A percentile compares a stretch with the other conserved stretches of the same genome.
phyloP scores from a whole-genome alignment of 805 yeast species.

The Lachancea sp. region DNA sequence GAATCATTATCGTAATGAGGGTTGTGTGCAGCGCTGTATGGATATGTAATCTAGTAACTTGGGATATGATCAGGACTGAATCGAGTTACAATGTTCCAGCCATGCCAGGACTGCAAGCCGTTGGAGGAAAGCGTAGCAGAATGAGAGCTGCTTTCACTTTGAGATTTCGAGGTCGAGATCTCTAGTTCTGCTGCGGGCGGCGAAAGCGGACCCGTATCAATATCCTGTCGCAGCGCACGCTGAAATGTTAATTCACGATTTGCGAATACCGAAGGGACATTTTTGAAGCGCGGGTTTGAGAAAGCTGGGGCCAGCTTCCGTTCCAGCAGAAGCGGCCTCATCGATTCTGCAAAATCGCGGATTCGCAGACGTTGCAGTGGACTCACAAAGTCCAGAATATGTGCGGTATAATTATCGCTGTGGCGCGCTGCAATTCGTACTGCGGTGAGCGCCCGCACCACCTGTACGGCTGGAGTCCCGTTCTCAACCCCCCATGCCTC shows the following conservation, averaged over 20 bases:
- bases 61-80: constrained; percentile 5
- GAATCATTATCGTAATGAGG: neutral
- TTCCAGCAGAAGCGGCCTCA: constrained; percentile 16
- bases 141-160: neutral
- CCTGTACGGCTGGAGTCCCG: constrained; percentile 7
- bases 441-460: neutral
- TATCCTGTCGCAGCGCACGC: constrained; percentile 7
- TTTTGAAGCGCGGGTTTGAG: constrained; percentile 10
- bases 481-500: constrained; percentile 34
- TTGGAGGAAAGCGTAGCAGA: neutral
- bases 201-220: neutral
- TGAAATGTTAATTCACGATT: constrained; percentile 12
- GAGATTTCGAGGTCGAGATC: neutral
- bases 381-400: constrained; percentile 8
- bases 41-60: constrained; percentile 1
- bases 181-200: neutral
- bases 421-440: neutral
- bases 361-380: constrained; percentile 12
- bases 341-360: constrained; percentile 13
- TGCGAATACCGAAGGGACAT: constrained; percentile 17
- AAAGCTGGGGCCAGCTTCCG: constrained; percentile 6
- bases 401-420: constrained; percentile 12
- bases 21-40: neutral
- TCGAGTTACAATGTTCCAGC: constrained; percentile 18
- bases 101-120: constrained; percentile 10